Conservation (phyloP, 2,329 filamentous ascomycete species). For the Botrytis byssoidea region DNA sequence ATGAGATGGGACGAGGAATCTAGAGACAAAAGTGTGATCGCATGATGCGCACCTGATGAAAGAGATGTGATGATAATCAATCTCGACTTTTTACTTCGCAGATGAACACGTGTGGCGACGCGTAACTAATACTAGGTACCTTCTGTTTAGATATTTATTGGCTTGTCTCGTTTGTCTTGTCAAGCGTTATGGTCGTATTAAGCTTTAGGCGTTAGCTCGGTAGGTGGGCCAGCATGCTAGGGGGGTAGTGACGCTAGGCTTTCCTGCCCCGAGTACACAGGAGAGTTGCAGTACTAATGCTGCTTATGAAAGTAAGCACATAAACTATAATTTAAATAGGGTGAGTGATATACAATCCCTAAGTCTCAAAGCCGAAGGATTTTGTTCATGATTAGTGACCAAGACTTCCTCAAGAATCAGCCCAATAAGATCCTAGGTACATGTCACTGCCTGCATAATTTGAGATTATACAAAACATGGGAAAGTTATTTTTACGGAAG, state of each 20-base stretch:
- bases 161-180: not conserved
- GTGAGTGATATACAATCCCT: not conserved
- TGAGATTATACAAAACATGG: not conserved
- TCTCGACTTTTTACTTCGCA: too few species aligned
- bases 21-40: not conserved
- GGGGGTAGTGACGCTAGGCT: not conserved
- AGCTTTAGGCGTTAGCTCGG: not conserved
- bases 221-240: not conserved
- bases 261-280: not conserved
- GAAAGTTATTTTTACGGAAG: not conserved
- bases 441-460: not conserved
- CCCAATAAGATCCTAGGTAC: not conserved
- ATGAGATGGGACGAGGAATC: not conserved
- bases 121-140: too few species aligned
- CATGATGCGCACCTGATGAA: not conserved
- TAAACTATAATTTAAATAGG: not conserved
- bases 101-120: too few species aligned
- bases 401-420: too few species aligned
- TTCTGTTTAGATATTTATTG: not conserved
- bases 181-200: not conserved
- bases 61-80: not conserved
- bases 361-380: too few species aligned
- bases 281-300: not conserved
- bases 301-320: not conserved
- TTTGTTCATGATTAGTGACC: too few species aligned